Conservation (phyloP, 2,329 filamentous ascomycete genomes). For the Bipolaris zeicola region DNA sequence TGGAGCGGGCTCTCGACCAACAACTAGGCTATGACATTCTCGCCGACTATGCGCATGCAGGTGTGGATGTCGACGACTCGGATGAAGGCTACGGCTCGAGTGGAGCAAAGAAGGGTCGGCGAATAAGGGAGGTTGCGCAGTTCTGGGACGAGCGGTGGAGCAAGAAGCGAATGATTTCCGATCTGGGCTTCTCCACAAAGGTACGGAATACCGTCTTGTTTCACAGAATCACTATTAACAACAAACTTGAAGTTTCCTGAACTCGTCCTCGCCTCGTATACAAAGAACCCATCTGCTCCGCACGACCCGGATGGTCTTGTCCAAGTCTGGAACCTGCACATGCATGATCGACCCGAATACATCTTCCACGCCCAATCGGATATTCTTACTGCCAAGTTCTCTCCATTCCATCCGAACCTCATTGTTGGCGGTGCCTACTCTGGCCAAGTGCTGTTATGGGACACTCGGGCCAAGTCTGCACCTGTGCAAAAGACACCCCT, state of each 20-base stretch:
- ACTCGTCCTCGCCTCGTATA: conserved; percentile 91
- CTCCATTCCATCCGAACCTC: conserved; percentile 96
- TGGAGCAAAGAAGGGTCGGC: conserved; percentile 71
- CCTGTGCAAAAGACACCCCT: conserved; percentile 96
- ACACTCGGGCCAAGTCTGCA: conserved; percentile 79
- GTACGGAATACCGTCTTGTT: conserved; percentile 45
- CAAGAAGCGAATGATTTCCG: conserved; percentile 96
- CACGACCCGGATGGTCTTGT: conserved; percentile 93
- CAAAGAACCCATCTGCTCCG: conserved; percentile 93
- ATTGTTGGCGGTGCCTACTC: conserved; percentile 97
- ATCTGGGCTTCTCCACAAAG: conserved; percentile 93
- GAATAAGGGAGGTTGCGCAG: conserved; percentile 85
- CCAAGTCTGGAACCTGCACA: conserved; percentile 95
- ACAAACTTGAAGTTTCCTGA: conserved; percentile 70
- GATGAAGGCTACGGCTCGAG: conserved; percentile 73
- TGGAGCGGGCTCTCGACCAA: conserved; percentile 91
- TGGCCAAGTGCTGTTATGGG: conserved; percentile 95
- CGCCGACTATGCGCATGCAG: conserved; percentile 88
- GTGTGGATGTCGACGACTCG: conserved; percentile 78
- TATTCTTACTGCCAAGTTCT: conserved; percentile 93
- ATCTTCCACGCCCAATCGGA: conserved; percentile 96
- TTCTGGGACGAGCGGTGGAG: conserved; percentile 97
- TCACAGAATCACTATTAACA: conserved; percentile 22
- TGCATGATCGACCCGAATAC: conserved; percentile 93
- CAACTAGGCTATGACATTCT: conserved; percentile 96